Percentiles rank a stretch among this genome's conserved stretches.
phyloP scores from a whole-genome alignment of 495 filamentous ascomycete species.

The Talaromyces ruber region DNA sequence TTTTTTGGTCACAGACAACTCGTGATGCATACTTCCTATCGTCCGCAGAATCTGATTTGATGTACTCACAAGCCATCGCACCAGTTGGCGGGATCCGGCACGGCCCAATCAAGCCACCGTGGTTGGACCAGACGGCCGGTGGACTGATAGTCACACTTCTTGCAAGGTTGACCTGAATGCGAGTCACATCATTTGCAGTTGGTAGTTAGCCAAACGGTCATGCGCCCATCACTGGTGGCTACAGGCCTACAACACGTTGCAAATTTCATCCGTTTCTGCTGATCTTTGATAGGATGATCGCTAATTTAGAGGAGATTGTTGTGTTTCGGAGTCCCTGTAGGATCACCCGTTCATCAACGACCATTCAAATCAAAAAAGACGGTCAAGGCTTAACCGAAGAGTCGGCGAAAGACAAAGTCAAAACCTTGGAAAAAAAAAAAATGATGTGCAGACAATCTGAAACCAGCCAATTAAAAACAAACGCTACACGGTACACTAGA shows the following conservation, averaged over 20 bases:
- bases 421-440: neutral
- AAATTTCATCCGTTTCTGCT: neutral
- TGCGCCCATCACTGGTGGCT: neutral
- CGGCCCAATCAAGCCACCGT: slow-evolving; percentile 2
- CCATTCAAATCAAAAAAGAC: neutral
- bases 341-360: neutral
- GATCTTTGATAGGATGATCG: neutral
- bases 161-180: no score
- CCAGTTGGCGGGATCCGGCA: neutral
- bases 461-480: neutral
- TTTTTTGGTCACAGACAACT: neutral
- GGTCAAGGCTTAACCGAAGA: no score
- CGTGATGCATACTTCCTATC: neutral
- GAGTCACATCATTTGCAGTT: neutral
- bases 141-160: neutral
- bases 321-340: neutral
- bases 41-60: neutral
- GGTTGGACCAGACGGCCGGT: neutral
- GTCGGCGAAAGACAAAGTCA: neutral
- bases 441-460: neutral
- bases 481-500: neutral
- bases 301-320: neutral
- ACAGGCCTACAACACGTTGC: neutral
- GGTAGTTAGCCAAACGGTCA: neutral
- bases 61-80: neutral